These are phyloP conservation scores for Flaveria linearis DNA, from an alignment of 129 eudicot genomes.

Conservation along the genomic window DNA sequence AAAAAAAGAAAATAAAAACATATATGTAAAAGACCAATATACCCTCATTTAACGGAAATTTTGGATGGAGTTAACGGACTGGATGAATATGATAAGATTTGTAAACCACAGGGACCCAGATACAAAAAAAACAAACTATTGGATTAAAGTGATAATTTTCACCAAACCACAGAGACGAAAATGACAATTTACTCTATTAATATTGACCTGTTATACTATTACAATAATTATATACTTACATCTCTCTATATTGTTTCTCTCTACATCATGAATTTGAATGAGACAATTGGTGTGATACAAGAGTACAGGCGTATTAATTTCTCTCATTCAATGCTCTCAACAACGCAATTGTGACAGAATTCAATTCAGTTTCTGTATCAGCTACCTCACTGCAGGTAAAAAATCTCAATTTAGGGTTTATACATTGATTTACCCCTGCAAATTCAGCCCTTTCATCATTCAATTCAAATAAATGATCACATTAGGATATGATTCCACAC, in stretches of 20 bases:
- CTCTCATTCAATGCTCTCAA: slow-evolving; percentile 60
- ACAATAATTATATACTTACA: no score
- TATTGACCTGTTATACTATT: no score
- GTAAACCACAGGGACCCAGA: no score
- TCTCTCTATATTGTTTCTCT: neutral
- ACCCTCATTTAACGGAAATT: no score
- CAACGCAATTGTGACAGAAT: slow-evolving; percentile 46
- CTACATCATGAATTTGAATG: neutral
- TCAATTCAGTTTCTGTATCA: slow-evolving; percentile 45
- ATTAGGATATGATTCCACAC: neutral
- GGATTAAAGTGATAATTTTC: no score
- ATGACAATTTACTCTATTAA: no score
- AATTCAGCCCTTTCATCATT: slow-evolving; percentile 11
- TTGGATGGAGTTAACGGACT: no score
- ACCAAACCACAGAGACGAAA: no score
- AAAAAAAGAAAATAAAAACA: no score
- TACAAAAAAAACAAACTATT: no score
- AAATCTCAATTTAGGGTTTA: slow-evolving; percentile 1
- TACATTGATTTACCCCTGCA: neutral
- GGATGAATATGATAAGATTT: no score
- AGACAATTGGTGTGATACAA: slow-evolving; percentile 18
- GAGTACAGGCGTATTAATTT: slow-evolving; percentile 39
- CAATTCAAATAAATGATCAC: neutral
- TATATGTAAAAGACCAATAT: no score
- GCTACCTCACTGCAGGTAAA: slow-evolving; percentile 27